Conservation (phyloP, 2,329 filamentous ascomycete genomes). For the Fusarium oxysporum region DNA sequence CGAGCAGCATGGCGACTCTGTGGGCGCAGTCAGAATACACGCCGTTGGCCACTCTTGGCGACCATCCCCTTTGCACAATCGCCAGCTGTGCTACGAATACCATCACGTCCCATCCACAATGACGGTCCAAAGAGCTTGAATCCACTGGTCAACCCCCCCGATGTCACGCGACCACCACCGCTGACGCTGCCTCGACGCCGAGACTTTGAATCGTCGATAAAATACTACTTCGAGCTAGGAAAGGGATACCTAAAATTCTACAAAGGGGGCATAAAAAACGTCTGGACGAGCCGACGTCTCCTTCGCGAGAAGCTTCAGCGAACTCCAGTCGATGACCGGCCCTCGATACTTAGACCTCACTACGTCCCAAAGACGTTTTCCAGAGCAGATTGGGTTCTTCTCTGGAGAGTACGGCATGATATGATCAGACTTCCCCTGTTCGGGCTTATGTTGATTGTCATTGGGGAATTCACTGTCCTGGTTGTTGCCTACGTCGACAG, state of each 20-base stretch:
- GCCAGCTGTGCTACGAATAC: constrained; percentile 15
- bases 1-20: constrained; percentile 49
- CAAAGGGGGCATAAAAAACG: constrained; percentile 82
- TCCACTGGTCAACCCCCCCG: constrained; percentile 74
- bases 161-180: constrained; percentile 77
- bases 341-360: constrained; percentile 52
- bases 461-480: constrained; percentile 88
- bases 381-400: constrained; percentile 77
- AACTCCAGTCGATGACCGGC: constrained; percentile 67
- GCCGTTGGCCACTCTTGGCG: constrained; percentile 32
- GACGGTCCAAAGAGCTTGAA: constrained; percentile 48
- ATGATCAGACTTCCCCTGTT: constrained; percentile 83
- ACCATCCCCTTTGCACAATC: not conserved
- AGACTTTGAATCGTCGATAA: constrained; percentile 47
- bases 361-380: constrained; percentile 56
- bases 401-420: constrained; percentile 77
- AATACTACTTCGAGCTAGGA: constrained; percentile 71
- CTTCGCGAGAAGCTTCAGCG: constrained; percentile 57
- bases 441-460: constrained; percentile 77
- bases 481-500: constrained; percentile 77
- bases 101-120: constrained; percentile 43
- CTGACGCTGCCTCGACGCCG: constrained; percentile 71
- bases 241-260: constrained; percentile 87
- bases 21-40: constrained; percentile 31
- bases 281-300: constrained; percentile 73